A percentile compares a stretch with the other conserved stretches of the same genome.
phyloP scores from a whole-genome alignment of 108 stramenopile genomes.

The Fragilariopsis cylindrus region DNA sequence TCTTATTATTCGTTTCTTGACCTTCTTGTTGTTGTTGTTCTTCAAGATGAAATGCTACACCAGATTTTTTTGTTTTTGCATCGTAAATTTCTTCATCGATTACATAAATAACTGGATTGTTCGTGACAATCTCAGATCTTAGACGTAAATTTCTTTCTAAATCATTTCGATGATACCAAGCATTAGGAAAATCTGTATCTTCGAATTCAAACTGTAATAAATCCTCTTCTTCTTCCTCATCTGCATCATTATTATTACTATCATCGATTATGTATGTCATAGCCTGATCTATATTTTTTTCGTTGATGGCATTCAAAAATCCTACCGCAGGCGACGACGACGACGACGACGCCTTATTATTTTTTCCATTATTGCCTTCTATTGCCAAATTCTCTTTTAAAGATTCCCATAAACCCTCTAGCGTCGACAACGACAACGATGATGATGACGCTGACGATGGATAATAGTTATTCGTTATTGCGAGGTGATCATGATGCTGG shows the following conservation, averaged over 20 bases:
- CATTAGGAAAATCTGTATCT: slow-evolving; percentile 20
- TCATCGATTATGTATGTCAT: slow-evolving; percentile 10
- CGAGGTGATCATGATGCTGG: too few species aligned
- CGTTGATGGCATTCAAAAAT: slow-evolving; percentile 10
- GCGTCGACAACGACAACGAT: too few species aligned
- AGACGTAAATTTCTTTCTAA: slow-evolving; percentile 26
- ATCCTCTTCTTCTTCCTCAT: neutral
- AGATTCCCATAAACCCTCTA: slow-evolving; percentile 4
- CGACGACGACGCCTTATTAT: too few species aligned
- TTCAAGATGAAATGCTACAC: slow-evolving; percentile 29
- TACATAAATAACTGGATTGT: neutral
- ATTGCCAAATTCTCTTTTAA: neutral
- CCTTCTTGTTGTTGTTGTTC: neutral
- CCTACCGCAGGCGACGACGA: neutral
- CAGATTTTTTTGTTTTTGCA: slow-evolving; percentile 8
- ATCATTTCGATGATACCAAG: slow-evolving; percentile 2
- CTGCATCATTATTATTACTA: neutral
- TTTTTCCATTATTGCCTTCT: neutral
- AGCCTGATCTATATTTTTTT: slow-evolving; percentile 14
- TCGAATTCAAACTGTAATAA: slow-evolving; percentile 12
- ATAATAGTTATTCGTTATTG: too few species aligned
- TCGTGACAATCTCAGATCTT: neutral
- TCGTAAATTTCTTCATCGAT: slow-evolving; percentile 29
- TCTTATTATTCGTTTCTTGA: neutral
- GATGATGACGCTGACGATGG: too few species aligned